Evolutionary conservation across 352 stramenopile genomes (phyloP), one percentile per base, ranked within the genome.

Genomic region (Pythium oligandrum): DNA sequence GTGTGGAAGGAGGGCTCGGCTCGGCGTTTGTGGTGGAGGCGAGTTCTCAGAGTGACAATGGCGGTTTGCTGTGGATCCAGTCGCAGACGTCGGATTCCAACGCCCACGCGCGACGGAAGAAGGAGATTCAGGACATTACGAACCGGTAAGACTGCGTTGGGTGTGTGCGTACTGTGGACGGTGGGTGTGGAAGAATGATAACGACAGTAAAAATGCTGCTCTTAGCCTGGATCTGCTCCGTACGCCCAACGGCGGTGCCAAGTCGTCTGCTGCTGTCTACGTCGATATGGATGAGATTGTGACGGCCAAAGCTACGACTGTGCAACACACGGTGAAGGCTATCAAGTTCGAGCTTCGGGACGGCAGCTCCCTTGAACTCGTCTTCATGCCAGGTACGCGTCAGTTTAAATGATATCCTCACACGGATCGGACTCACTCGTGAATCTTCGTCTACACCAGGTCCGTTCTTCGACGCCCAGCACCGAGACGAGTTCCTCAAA

Each of bases 31-130:
- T 76, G 31, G 53, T 68, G 10, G n/a, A 45, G 0, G 30, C 68
- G 3, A 30, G 17, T 7, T n/a, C 32, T 4, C 40, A 44, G 7
- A 46, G 10, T 0, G 49, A 59, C 8, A 46, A 59, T 11, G 57
- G 75, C 37, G 73, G 75, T 1, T 34, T 90, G 33, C 53, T 86
- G 47, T 90, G 79, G 79, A 37, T 81, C 6, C 79, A 88, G 56
- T 53, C 71, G 38, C 34, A 50, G 17, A 52, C 66, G 42, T 77
- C 70, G 9, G 79, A 88, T 60, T 85, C 70, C 38, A 70, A 85
- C 39, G 76, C 68, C 10, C 66, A 78, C 46, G 57, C 75, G 40
- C 42, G 53, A 30, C 74, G 76, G 45, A 81, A 71, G 57, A 74
- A 76, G 49, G 64, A 79, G 64, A 67, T 89, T 44, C 68, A 75